These are phyloP conservation scores for Colletotrichum sojae DNA, from an alignment of 2,329 filamentous ascomycete genomes.

Conservation along the genomic window DNA sequence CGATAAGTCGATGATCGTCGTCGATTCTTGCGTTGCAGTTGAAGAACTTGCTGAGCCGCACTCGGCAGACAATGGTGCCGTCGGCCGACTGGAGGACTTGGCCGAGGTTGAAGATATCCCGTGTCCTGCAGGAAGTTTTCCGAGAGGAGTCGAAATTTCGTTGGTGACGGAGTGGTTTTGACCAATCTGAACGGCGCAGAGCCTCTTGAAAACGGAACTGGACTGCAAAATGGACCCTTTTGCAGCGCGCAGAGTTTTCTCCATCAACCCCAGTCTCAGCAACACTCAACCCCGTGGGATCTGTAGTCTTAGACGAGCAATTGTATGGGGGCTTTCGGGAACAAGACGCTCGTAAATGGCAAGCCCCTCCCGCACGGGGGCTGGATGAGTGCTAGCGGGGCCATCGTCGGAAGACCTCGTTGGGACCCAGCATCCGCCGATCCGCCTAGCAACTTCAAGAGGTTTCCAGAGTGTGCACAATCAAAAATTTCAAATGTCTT, in stretches of 20 bases:
- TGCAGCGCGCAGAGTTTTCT: neutral
- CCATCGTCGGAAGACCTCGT: slow-evolving; percentile 13
- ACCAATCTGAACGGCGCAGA: neutral
- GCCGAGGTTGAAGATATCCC: neutral
- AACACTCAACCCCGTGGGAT: neutral
- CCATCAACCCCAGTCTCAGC: slow-evolving; percentile 2
- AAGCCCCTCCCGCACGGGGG: neutral
- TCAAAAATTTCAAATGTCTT: neutral
- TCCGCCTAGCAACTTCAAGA: slow-evolving; percentile 13
- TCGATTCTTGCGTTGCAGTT: neutral
- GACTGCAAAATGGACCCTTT: neutral
- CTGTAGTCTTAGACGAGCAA: neutral
- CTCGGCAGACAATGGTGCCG: neutral
- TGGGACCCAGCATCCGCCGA: neutral
- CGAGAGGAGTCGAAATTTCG: neutral
- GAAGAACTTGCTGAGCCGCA: slow-evolving; percentile 2
- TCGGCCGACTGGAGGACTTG: neutral
- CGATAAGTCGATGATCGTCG: neutral
- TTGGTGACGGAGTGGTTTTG: neutral
- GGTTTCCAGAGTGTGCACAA: neutral
- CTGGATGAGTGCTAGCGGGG: slow-evolving; percentile 11
- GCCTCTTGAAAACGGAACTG: neutral
- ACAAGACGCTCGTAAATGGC: neutral
- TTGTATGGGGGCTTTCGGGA: neutral
- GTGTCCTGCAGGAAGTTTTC: neutral